Base-by-base conservation (phyloP, 1,284 basidiomycete species). In the Malassezia obtusa region DNA sequence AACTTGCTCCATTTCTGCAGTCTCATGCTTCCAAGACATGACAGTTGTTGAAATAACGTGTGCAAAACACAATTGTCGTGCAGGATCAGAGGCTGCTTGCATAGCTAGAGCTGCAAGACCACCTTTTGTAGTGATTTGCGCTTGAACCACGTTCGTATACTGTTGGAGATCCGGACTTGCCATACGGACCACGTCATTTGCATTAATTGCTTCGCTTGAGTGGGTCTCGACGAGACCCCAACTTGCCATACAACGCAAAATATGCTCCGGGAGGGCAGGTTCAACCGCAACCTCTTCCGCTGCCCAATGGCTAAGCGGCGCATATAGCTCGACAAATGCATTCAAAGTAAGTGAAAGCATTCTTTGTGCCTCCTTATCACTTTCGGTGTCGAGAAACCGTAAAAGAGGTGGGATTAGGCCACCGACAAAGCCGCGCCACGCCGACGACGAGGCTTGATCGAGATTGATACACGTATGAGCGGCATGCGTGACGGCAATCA, bases 351-450 rank as follows among this genome's bases (percentile, higher is more conserved):
- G 45, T 5, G 9, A 22, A 12, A 33, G 19, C 7, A 15, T n/a
- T 11, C 21, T 30, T 9, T 22, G 50, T n/a, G 22, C 12, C 24
- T 22, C 37, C 24, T 17, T 10, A 21, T 14, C 14, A n/a, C 33
- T 35, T n/a, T 35, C 33, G 14, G 15, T 19, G n/a, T 24, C 32
- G 15, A 52, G 36, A 14, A 33, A 46, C 14, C 26, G 26, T n/a
- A 37, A 17, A 7, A 52, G 30, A 4, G 50, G 50, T 7, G 50
- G 50, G 9, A 52, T 12, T 9, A 47, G 10, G 24, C 37, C 45
- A 11, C 50, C 45, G 17, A 47, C 8, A 10, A 47, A 24, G 15
- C 26, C 32, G 14, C 50, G 44, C 50, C 44, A 47, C 4, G n/a
- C 21, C 9, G 19, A 32, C 17, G 28, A 2, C 7, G 45, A 31